Base-by-base conservation (phyloP, 139 green algal genomes). In the Closterium sp. region DNA sequence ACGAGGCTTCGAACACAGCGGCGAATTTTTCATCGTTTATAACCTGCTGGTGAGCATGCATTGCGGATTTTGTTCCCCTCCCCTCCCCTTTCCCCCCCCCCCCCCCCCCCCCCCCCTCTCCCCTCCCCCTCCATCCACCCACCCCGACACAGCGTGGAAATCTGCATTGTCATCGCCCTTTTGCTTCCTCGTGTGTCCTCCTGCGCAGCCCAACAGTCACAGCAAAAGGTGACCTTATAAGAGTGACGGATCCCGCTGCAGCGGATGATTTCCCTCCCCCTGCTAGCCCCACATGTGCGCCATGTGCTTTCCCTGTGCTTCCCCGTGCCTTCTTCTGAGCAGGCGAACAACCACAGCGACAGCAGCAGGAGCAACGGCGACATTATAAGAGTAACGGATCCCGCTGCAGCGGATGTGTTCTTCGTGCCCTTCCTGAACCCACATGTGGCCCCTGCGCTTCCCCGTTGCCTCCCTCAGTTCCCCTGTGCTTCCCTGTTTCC, bases 381-480 rank as follows among this genome's bases (percentile, higher is more conserved):
- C 29, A n/a, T 87, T 6, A 29, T 93, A 10, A 21, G 92, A 45
- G 92, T 94, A 24, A 30, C 19, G 27, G 92, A 94, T 70, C 90
- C 92, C 32, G 30, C 86, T 21, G 88, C 91, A 62, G 92, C 92
- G 21, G 13, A 94, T 86, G 92, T 94, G 88, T 94, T 94, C 89
- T 94, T 27, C 90, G n/a, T 86, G 9, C 89, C 62, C 62, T 79
- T 13, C n/a, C 62, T 79, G 27, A 79, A 13, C 62, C 62, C 17
- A 79, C 62, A 70, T 79, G 17, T 4, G 62, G 1, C 9, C 62
- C 17, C 17, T 79, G 19, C 27, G 62, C 62, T 27, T 24, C 19
- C n/a, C n/a, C n/a, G n/a, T n/a, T n/a, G n/a, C n/a, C n/a, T n/a
- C n/a, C n/a, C n/a, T n/a, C n/a, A n/a, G n/a, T n/a, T n/a, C 42